Conservation (phyloP, 345 rosid species). For the Gossypioides kirkii region DNA sequence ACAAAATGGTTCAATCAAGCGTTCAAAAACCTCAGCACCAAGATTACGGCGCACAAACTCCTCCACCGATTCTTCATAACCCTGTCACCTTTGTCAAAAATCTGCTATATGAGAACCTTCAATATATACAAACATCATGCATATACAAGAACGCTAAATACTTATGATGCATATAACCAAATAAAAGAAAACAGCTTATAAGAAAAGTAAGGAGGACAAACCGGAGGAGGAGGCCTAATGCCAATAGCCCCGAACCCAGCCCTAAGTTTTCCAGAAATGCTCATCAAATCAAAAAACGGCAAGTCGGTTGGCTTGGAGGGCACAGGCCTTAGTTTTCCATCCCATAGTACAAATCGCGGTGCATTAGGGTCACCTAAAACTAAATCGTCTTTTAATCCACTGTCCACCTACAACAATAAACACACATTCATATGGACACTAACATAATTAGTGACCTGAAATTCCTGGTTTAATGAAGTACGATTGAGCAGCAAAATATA, state of each 20-base stretch:
- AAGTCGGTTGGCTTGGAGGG: slow-evolving; percentile 71
- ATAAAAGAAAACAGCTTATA: neutral
- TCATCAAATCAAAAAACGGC: slow-evolving; percentile 81
- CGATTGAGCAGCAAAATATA: slow-evolving; percentile 16
- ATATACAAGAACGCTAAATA: neutral
- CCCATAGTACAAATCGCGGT: slow-evolving; percentile 86
- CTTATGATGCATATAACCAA: neutral
- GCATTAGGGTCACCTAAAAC: slow-evolving; percentile 93
- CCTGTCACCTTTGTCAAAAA: slow-evolving; percentile 85
- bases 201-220: slow-evolving; percentile 42
- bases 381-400: slow-evolving; percentile 78
- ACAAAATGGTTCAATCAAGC: slow-evolving; percentile 95
- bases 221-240: slow-evolving; percentile 84
- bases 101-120: slow-evolving; percentile 37
- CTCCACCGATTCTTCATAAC: slow-evolving; percentile 88
- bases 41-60: slow-evolving; percentile 95
- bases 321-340: slow-evolving; percentile 82
- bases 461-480: slow-evolving; percentile 11
- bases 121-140: slow-evolving; percentile 2
- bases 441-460: slow-evolving; percentile 2
- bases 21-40: slow-evolving; percentile 90
- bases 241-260: slow-evolving; percentile 91
- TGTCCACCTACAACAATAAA: slow-evolving; percentile 55
- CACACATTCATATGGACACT: neutral
- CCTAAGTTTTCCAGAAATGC: slow-evolving; percentile 80